phyloP scores from a whole-genome alignment of 768 basidiomycete genomes.

The Leccinum obscurum region DNA sequence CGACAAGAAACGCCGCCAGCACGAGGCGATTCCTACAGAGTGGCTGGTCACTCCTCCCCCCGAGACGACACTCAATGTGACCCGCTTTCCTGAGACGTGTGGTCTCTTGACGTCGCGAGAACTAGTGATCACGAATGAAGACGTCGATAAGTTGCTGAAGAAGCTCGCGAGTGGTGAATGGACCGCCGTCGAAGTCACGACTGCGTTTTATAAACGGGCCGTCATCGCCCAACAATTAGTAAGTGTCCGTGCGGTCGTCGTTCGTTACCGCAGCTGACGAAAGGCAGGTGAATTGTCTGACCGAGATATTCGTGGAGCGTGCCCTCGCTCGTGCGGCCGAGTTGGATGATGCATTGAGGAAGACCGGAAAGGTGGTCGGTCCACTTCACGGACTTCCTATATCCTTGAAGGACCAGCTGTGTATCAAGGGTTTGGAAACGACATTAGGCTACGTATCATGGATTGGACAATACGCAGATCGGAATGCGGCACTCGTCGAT shows the following conservation, averaged over 20 bases:
- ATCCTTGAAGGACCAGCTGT: constrained; percentile 74
- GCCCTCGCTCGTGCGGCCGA: constrained; percentile 63
- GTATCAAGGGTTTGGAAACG: constrained; percentile 66
- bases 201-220: constrained; percentile 75
- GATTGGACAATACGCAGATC: constrained; percentile 59
- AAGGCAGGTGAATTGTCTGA: constrained; percentile 72
- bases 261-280: neutral
- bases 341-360: constrained; percentile 61
- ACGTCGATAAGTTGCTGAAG: constrained; percentile 46
- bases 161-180: constrained; percentile 55
- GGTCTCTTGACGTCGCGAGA: constrained; percentile 59
- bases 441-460: constrained; percentile 77
- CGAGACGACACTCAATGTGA: constrained; percentile 50
- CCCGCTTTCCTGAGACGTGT: constrained; percentile 51
- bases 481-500: constrained; percentile 63
- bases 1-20: constrained; percentile 55
- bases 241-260: constrained; percentile 14
- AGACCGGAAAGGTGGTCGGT: constrained; percentile 65
- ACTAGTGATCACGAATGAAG: constrained; percentile 57
- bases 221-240: constrained; percentile 80
- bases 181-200: constrained; percentile 68
- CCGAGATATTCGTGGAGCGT: constrained; percentile 78
- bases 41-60: constrained; percentile 60
- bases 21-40: constrained; percentile 57
- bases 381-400: constrained; percentile 76